Percentiles rank a stretch among this genome's conserved stretches.
Evolutionary conservation across 2,329 filamentous ascomycete species (phyloP).

Genomic region (Tolypocladium paradoxum): DNA sequence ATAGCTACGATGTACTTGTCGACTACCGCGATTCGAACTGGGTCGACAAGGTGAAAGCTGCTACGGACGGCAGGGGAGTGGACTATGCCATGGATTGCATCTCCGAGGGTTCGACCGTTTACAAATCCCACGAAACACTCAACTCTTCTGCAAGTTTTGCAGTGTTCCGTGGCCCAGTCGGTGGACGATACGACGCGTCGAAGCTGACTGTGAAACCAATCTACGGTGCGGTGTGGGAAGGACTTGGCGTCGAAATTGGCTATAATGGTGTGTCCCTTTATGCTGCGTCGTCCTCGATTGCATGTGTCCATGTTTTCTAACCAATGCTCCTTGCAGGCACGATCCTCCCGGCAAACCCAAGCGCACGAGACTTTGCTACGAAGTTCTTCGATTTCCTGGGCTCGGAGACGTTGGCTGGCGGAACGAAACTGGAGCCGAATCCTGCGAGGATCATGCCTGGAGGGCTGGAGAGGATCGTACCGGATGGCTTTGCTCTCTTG

Average conservation of each 20-base stretch:
- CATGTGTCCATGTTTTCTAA: neutral
- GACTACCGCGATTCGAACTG: constrained; percentile 25
- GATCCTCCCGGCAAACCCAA: constrained; percentile 7
- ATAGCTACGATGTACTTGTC: constrained; percentile 25
- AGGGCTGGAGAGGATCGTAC: constrained; percentile 13
- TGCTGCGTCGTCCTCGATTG: neutral
- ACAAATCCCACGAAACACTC: constrained; percentile 16
- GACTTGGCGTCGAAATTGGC: constrained; percentile 25
- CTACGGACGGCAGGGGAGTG: constrained; percentile 15
- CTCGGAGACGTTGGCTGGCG: constrained; percentile 2
- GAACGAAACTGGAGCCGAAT: constrained; percentile 14
- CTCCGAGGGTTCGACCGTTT: constrained; percentile 26
- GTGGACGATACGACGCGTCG: constrained; percentile 12
- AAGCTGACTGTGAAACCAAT: constrained; percentile 18
- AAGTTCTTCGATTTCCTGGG: constrained; percentile 25
- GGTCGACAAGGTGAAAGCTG: constrained; percentile 16
- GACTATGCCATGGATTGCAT: constrained; percentile 28
- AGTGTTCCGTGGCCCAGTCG: constrained; percentile 12
- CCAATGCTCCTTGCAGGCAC: neutral
- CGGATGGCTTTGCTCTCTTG: constrained; percentile 17
- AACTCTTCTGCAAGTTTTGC: constrained; percentile 12
- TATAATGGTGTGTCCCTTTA: constrained; percentile 19
- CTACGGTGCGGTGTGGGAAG: constrained; percentile 32
- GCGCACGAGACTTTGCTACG: constrained; percentile 19
- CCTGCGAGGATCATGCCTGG: constrained; percentile 21